Conservation (phyloP, 345 rosid genomes). For the Conringia planisiliqua region DNA sequence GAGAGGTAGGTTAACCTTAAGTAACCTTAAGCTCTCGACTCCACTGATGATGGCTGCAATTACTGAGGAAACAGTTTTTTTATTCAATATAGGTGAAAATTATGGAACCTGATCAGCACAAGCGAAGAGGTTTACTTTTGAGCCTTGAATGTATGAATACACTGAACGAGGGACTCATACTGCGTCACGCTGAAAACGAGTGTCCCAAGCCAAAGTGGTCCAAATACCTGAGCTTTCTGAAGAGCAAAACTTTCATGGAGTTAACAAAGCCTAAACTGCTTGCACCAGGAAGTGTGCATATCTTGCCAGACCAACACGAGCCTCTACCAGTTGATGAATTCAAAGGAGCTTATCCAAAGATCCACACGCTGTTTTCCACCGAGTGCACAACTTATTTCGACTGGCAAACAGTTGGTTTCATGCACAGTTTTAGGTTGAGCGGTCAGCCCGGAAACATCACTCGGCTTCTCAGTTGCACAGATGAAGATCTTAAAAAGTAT, state of each 20-base stretch:
- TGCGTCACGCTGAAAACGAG: conserved; percentile 70
- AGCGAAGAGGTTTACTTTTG: conserved; percentile 55
- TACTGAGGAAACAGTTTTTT: neutral
- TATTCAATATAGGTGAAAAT: conserved; percentile 56
- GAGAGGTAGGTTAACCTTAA: conserved; percentile 53
- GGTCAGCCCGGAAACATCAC: conserved; percentile 97
- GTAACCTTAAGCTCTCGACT: conserved; percentile 1
- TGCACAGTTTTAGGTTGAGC: conserved; percentile 87
- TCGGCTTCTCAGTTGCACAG: conserved; percentile 94
- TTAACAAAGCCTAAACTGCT: conserved; percentile 68
- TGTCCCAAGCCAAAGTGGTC: conserved; percentile 87
- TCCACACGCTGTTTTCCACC: conserved; percentile 90
- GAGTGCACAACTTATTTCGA: conserved; percentile 93
- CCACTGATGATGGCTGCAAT: neutral
- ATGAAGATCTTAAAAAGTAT: conserved; percentile 71
- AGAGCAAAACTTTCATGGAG: conserved; percentile 87
- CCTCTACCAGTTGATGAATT: conserved; percentile 39
- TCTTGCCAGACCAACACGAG: conserved; percentile 38
- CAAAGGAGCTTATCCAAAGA: conserved; percentile 58
- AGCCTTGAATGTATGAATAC: conserved; percentile 85
- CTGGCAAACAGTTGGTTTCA: conserved; percentile 97
- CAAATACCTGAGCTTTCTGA: conserved; percentile 85
- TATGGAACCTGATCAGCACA: conserved; percentile 65
- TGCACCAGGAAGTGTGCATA: conserved; percentile 36
- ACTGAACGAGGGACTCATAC: conserved; percentile 81